These are phyloP conservation scores for Quercus ilex DNA, from an alignment of 306 rosid genomes.

Conservation along the genomic window DNA sequence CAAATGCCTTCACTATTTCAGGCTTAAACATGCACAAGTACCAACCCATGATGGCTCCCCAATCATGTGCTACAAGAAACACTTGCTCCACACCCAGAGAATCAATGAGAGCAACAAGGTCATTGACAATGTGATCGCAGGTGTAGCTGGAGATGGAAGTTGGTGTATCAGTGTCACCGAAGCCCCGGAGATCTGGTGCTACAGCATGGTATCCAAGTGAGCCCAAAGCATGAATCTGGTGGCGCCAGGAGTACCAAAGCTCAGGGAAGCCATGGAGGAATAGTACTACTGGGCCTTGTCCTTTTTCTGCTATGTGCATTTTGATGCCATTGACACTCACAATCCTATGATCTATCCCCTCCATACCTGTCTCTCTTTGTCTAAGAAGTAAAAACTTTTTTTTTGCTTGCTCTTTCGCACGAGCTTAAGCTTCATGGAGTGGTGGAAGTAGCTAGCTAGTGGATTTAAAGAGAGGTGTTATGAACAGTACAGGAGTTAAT, in stretches of 20 bases:
- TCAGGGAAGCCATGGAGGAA: too few relatives aligned
- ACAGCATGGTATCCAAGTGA: too few relatives aligned
- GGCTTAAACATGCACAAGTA: too few relatives aligned
- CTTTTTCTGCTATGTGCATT: too few relatives aligned
- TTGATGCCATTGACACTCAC: conserved; percentile 18
- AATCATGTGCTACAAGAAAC: conserved; percentile 35
- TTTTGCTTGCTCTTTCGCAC: neutral
- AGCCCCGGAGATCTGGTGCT: too few relatives aligned
- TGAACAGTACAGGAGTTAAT: neutral
- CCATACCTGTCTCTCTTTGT: conserved; percentile 8
- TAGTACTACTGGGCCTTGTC: too few relatives aligned
- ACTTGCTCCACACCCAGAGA: conserved; percentile 11
- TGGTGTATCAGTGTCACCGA: conserved; percentile 6
- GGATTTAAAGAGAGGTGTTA: neutral
- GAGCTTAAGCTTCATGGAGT: too few relatives aligned
- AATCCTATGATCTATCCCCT: conserved; percentile 7
- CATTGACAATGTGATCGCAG: conserved; percentile 20
- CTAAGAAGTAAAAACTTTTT: neutral
- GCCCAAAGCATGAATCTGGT: too few relatives aligned
- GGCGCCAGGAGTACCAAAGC: too few relatives aligned
- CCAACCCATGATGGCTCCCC: conserved; percentile 11
- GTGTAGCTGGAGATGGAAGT: conserved; percentile 4
- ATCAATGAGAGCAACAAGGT: conserved; percentile 18
- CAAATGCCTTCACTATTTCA: too few relatives aligned
- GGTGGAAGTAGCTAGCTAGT: too few relatives aligned